A percentile compares a stretch with the other conserved stretches of the same genome.
Evolutionary conservation across 768 basidiomycete genomes (phyloP).

Genomic region (Lepiota brunneoincarnata): DNA sequence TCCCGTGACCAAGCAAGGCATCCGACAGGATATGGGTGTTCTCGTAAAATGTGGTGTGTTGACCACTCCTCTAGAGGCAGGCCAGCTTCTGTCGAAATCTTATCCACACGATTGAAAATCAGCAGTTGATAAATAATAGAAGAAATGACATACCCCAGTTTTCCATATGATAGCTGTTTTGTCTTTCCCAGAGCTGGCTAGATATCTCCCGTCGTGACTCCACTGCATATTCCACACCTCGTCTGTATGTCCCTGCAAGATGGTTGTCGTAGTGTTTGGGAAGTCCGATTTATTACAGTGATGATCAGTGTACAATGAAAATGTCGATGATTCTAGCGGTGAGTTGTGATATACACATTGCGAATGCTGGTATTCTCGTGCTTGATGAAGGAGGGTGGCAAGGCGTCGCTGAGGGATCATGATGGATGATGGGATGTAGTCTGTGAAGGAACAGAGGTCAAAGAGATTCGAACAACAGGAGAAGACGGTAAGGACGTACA

Average conservation of each 20-base stretch:
- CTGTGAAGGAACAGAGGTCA: slow-evolving; percentile 37
- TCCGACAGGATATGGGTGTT: slow-evolving; percentile 78
- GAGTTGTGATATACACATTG: slow-evolving; percentile 87
- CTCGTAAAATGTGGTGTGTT: slow-evolving; percentile 57
- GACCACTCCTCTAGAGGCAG: slow-evolving; percentile 54
- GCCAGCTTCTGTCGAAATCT: slow-evolving; percentile 36
- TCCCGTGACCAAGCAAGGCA: slow-evolving; percentile 93
- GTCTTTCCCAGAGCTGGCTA: slow-evolving; percentile 90
- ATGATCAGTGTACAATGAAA: slow-evolving; percentile 89
- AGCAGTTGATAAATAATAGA: slow-evolving; percentile 8
- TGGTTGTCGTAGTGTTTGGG: slow-evolving; percentile 81
- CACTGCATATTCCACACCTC: slow-evolving; percentile 97
- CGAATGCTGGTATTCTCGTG: slow-evolving; percentile 74
- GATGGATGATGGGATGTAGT: slow-evolving; percentile 82
- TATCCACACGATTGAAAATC: slow-evolving; percentile 30
- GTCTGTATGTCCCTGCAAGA: slow-evolving; percentile 82
- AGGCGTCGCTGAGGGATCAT: slow-evolving; percentile 95
- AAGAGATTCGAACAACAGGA: background rate
- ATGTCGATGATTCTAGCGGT: slow-evolving; percentile 49
- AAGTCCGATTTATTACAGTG: slow-evolving; percentile 78
- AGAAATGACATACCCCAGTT: slow-evolving; percentile 58
- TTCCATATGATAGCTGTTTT: slow-evolving; percentile 88
- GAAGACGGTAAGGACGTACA: slow-evolving; percentile 43
- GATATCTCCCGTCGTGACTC: slow-evolving; percentile 83
- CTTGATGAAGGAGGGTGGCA: slow-evolving; percentile 80